These are phyloP conservation scores for Penicillium sp. DNA, from an alignment of 2,329 filamentous ascomycete species.

Conservation along the genomic window DNA sequence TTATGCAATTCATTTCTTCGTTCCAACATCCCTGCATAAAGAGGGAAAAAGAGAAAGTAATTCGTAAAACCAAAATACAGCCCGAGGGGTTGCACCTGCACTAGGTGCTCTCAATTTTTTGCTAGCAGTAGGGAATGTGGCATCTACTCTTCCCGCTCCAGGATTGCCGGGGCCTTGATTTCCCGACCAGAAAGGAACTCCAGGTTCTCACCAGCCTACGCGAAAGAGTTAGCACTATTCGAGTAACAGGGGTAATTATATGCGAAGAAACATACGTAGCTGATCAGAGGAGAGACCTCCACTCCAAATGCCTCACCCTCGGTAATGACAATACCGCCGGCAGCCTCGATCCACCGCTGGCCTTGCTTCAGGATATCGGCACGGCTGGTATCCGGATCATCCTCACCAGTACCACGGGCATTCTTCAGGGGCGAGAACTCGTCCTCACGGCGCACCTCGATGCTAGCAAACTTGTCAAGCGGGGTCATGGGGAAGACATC, in stretches of 20 bases:
- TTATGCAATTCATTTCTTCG: conserved; percentile 22
- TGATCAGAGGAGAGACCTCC: conserved; percentile 88
- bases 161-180: conserved; percentile 63
- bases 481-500: conserved; percentile 91
- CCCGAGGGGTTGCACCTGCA: neutral
- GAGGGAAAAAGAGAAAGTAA: neutral
- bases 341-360: conserved; percentile 76
- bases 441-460: conserved; percentile 95
- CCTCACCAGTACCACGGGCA: conserved; percentile 76
- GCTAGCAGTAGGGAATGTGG: neutral
- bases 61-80: neutral
- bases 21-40: conserved; percentile 12
- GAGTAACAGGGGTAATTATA: neutral
- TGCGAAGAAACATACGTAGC: conserved; percentile 73
- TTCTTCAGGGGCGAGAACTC: conserved; percentile 99
- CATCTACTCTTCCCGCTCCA: conserved; percentile 57
- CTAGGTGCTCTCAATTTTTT: neutral
- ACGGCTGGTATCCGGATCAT: conserved; percentile 91
- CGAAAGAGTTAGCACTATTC: conserved; percentile 14
- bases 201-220: conserved; percentile 61
- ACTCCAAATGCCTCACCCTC: conserved; percentile 65
- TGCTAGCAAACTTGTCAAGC: conserved; percentile 86
- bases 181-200: conserved; percentile 60
- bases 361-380: conserved; percentile 88
- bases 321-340: conserved; percentile 71